These are phyloP conservation scores for Coemansia sp. DNA, from an alignment of 192 early-diverging fungal genomes.

Conservation along the genomic window DNA sequence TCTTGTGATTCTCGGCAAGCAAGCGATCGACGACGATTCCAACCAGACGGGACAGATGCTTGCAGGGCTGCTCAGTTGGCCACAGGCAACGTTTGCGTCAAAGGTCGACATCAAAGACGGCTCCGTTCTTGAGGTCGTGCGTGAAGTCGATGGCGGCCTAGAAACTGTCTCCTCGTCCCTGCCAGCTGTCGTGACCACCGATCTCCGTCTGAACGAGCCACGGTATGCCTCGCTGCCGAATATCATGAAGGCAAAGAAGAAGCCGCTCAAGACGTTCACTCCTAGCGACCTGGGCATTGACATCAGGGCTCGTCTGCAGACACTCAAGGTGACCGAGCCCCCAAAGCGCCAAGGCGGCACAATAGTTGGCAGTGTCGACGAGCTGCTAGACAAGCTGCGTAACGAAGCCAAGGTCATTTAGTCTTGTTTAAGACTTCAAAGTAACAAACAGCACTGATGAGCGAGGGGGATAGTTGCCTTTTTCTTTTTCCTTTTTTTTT, in stretches of 20 bases:
- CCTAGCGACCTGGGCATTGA: constrained; percentile 83
- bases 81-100: constrained; percentile 96
- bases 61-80: constrained; percentile 90
- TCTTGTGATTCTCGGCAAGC: constrained; percentile 95
- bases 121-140: constrained; percentile 73
- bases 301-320: constrained; percentile 78
- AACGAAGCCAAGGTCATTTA: constrained; percentile 76
- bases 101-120: constrained; percentile 78
- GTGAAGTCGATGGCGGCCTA: constrained; percentile 97
- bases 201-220: constrained; percentile 94
- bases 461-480: too few relatives aligned
- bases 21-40: constrained; percentile 98
- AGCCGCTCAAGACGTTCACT: constrained; percentile 78
- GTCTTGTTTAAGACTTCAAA: too few relatives aligned
- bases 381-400: constrained; percentile 85
- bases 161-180: constrained; percentile 82
- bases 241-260: constrained; percentile 99
- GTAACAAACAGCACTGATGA: too few relatives aligned
- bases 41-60: constrained; percentile 99
- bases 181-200: constrained; percentile 94
- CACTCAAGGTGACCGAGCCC: constrained; percentile 88
- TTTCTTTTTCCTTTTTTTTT: neutral
- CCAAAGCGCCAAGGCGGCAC: constrained; percentile 88
- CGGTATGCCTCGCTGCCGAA: constrained; percentile 88
- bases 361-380: constrained; percentile 91